Conservation (phyloP, 345 rosid species). For the Kernera saxatilis region DNA sequence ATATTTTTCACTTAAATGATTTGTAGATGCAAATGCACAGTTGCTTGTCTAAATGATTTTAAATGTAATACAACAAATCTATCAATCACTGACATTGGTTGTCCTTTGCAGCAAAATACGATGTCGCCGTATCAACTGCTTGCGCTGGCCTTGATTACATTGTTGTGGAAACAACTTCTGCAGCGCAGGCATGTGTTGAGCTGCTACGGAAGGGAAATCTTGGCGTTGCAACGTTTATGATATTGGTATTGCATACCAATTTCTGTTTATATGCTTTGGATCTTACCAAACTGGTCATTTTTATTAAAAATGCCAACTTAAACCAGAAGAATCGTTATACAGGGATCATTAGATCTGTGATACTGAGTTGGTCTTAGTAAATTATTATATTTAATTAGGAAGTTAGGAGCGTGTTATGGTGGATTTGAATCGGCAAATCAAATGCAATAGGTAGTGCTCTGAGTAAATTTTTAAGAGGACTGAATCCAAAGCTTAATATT, state of each 20-base stretch:
- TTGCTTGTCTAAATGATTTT: background rate
- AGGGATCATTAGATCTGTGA: conserved; percentile 2
- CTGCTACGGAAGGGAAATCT: conserved; percentile 81
- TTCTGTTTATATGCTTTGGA: conserved; percentile 11
- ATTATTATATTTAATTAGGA: background rate
- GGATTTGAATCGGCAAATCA: background rate
- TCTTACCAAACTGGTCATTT: background rate
- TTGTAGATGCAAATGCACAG: background rate
- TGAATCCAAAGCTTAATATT: background rate
- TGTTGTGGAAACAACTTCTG: conserved; percentile 89
- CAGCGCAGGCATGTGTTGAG: conserved; percentile 95
- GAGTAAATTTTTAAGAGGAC: background rate
- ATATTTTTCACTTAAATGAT: background rate
- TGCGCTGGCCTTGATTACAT: conserved; percentile 90
- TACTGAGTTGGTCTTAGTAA: background rate
- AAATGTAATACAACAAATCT: background rate
- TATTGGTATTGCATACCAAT: conserved; percentile 55
- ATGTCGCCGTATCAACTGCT: conserved; percentile 93
- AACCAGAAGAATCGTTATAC: background rate
- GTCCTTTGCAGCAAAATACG: conserved; percentile 74
- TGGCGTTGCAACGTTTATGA: conserved; percentile 96
- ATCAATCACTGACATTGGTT: conserved; percentile 1
- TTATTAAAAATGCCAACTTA: background rate
- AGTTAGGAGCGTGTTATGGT: background rate
- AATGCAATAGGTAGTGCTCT: background rate